Base-by-base conservation (phyloP, 805 yeast genomes). In the Teunomyces barrocoloradensis region DNA sequence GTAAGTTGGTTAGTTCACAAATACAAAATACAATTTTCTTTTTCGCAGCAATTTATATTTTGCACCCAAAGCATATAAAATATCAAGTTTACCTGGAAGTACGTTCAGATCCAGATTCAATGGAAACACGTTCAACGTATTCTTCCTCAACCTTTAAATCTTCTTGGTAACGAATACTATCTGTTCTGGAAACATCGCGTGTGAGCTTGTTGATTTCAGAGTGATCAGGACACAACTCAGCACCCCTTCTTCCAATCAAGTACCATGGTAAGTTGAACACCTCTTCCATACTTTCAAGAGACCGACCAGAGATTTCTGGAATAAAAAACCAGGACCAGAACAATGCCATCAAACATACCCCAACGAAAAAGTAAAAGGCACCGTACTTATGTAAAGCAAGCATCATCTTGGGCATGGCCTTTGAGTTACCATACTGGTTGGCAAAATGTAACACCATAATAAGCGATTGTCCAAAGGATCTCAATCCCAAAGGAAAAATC, bases 231-330 rank as follows among this genome's bases (percentile, higher is more conserved):
- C 80, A 75, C 51, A 79, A 66, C 52, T 67, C 63, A 28, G 75
- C 71, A 57, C 83, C 84, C 47, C 64, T 72, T 64, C 84, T 70
- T 40, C 85, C 85, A 53, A 80, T 68, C 44, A 77, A 53, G 59
- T 78, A 78, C 84, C 84, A 80, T 45, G 84, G 84, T 54, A 77
- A 67, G 56, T 61, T 66, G 66, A 78, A 78, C 38, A 78, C 58
- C 45, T 73, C 78, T 52, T 77, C 81, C 78, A 79, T 75, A 48
- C 71, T 62, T 57, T 78, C 82, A 63, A 79, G 70, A 27, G 77
- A 66, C 51, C 79, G 64, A n/a, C 80, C 80, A 9, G 74, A 51
- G 23, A 77, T 66, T 59, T 79, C 82, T 3, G 81, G 81, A 35
- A 78, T 53, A 56, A 73, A 75, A 66, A 74, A 73, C 74, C 75